phyloP scores from a whole-genome alignment of 257 asterid species.

The Solanum pennellii region DNA sequence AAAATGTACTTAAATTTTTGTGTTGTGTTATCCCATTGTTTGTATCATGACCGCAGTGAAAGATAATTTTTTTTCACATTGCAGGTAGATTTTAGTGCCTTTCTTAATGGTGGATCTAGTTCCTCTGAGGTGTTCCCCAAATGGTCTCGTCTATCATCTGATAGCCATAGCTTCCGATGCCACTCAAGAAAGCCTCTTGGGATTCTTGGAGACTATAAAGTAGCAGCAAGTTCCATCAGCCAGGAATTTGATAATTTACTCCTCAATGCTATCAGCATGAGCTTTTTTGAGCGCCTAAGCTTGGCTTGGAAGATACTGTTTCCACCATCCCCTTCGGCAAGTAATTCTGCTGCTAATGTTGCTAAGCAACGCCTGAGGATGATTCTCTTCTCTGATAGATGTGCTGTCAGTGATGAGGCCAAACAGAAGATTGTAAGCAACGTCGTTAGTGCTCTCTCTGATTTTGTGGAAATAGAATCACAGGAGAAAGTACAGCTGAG shows the following conservation, averaged over 20 bases:
- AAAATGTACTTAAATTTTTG: not conserved
- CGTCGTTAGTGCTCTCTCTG: constrained; percentile 65
- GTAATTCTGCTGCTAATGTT: constrained; percentile 68
- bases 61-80: not conserved
- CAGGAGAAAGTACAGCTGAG: constrained; percentile 87
- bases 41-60: not conserved
- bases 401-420: constrained; percentile 95
- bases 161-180: constrained; percentile 33
- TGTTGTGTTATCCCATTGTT: not conserved
- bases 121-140: constrained; percentile 21
- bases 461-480: constrained; percentile 88
- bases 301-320: constrained; percentile 95
- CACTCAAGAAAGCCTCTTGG: constrained; percentile 50
- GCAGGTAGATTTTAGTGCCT: constrained; percentile 60
- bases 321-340: constrained; percentile 54
- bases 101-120: constrained; percentile 35
- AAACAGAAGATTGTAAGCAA: constrained; percentile 82
- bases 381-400: constrained; percentile 91
- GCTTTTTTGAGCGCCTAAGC: constrained; percentile 70
- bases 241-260: constrained; percentile 75
- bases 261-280: constrained; percentile 57
- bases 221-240: constrained; percentile 37
- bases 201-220: constrained; percentile 38
- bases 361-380: constrained; percentile 90
- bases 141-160: constrained; percentile 27